A percentile compares a stretch with the other conserved stretches of the same genome.
phyloP scores from a whole-genome alignment of 2,329 filamentous ascomycete genomes.

The Diaporthe destruens region DNA sequence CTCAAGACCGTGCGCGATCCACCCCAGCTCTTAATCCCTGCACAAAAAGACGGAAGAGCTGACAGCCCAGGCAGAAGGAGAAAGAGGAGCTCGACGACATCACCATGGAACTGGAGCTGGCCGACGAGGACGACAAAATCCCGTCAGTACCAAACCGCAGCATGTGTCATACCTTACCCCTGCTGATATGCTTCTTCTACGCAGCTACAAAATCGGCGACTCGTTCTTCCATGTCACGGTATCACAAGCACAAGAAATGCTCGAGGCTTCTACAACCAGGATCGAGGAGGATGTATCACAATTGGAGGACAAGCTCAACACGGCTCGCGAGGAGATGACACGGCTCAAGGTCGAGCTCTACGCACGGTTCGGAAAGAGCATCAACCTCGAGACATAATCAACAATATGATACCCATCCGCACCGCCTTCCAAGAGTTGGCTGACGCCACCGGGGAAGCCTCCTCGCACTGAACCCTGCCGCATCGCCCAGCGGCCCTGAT shows the following conservation, averaged over 20 bases:
- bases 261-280: conserved; percentile 76
- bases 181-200: background rate
- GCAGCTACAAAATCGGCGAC: conserved; percentile 95
- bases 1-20: conserved; percentile 76
- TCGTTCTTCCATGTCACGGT: conserved; percentile 91
- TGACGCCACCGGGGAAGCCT: too few relatives aligned
- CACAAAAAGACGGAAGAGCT: conserved; percentile 29
- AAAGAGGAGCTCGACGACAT: conserved; percentile 98
- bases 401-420: conserved; percentile 7
- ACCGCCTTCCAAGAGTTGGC: background rate
- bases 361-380: conserved; percentile 93
- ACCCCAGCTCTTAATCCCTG: too few relatives aligned
- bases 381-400: conserved; percentile 89
- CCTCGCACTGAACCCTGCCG: background rate
- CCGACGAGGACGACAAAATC: conserved; percentile 93
- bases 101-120: conserved; percentile 89
- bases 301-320: conserved; percentile 81
- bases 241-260: conserved; percentile 86
- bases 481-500: background rate
- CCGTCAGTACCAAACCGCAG: conserved; percentile 70
- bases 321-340: conserved; percentile 87
- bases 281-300: conserved; percentile 82
- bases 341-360: conserved; percentile 93
- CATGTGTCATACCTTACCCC: background rate
- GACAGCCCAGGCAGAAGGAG: conserved; percentile 78